Evolutionary conservation across 2,329 filamentous ascomycete species (phyloP), one percentile per base, ranked within the genome.

Genomic region (Ceratocystis huliohia): DNA sequence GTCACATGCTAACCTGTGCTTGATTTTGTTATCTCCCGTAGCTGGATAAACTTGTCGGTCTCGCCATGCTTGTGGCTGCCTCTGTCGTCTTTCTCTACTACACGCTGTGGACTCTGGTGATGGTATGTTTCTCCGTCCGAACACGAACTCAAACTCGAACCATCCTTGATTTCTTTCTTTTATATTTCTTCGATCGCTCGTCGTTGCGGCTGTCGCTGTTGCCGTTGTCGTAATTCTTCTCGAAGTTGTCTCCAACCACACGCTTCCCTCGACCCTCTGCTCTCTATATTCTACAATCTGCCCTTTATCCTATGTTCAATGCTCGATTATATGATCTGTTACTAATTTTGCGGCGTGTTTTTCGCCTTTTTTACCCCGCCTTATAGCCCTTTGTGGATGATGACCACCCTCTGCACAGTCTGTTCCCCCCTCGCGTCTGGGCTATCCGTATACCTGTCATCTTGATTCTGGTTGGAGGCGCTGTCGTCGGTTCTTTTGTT

Each of bases 361-460:
- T 41, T 15, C 37, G 37, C 10, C 20, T n/a, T 59, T 41, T 30
- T 28, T 13, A 6, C 4, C 57, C 10, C 15, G 53, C 20, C 69
- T 68, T 46, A 20, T 65, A 99, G 94, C 94, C 94, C 75, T 99
- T 99, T 77, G 94, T 99, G 77, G 94, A 99, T 77, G 84, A 88
- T 67, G 90, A 91, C 75, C 94, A 99, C 77, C 87, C 91, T 67
- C 87, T 97, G 68, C 94, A 99, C 75, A 88, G 88, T 75, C 83
- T 97, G 80, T 99, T 99, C 80, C 94, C 91, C 69, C 93, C 93
- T 61, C 92, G 94, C 76, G 92, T 96, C 75, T 99, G 94, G 94
- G 94, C 94, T 69, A 96, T 99, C 75, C 92, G 94, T 76, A 94
- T 99, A 74, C 94, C 94, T 72, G 93, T 99, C 72, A 96, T 99